These are phyloP conservation scores for Aspergillus sparsus DNA, from an alignment of 495 filamentous ascomycete species.

Conservation along the genomic window DNA sequence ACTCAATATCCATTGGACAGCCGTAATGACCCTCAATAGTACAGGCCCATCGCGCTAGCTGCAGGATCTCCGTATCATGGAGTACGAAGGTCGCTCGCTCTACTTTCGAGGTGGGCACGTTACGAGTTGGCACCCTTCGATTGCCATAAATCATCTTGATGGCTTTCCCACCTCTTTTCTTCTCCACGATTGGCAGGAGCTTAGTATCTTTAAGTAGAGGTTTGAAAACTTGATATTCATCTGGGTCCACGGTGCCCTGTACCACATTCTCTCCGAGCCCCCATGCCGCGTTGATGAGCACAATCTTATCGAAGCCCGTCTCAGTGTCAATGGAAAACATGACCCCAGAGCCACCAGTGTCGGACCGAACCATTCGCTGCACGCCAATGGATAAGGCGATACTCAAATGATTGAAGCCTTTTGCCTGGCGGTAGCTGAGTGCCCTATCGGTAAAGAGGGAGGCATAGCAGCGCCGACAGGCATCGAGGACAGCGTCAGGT, in stretches of 20 bases:
- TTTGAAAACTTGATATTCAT: constrained; percentile 44
- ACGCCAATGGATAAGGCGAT: constrained; percentile 39
- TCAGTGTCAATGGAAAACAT: constrained; percentile 44
- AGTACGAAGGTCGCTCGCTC: constrained; percentile 35
- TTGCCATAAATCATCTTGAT: constrained; percentile 26
- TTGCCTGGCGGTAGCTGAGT: constrained; percentile 37
- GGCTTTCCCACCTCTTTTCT: constrained; percentile 21
- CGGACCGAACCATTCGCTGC: constrained; percentile 42
- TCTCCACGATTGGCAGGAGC: constrained; percentile 20
- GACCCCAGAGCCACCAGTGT: constrained; percentile 34
- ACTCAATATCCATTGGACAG: constrained; percentile 43
- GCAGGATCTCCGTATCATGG: constrained; percentile 34
- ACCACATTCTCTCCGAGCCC: constrained; percentile 42
- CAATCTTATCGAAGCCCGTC: constrained; percentile 37
- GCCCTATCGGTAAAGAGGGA: constrained; percentile 41
- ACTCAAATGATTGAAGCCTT: constrained; percentile 35
- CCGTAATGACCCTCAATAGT: constrained; percentile 38
- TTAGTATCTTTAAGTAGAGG: constrained; percentile 12
- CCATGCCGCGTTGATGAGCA: constrained; percentile 42
- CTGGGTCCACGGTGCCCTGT: constrained; percentile 39
- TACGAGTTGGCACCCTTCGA: constrained; percentile 27
- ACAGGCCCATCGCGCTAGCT: constrained; percentile 39
- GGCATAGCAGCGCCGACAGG: constrained; percentile 36
- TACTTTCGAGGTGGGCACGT: constrained; percentile 39
- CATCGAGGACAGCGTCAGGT: constrained; percentile 25